Percentiles rank a stretch among this genome's conserved stretches.
These are phyloP conservation scores for Arthrocladium fulminans DNA, from an alignment of 2,329 filamentous ascomycete genomes.

Conservation along the genomic window DNA sequence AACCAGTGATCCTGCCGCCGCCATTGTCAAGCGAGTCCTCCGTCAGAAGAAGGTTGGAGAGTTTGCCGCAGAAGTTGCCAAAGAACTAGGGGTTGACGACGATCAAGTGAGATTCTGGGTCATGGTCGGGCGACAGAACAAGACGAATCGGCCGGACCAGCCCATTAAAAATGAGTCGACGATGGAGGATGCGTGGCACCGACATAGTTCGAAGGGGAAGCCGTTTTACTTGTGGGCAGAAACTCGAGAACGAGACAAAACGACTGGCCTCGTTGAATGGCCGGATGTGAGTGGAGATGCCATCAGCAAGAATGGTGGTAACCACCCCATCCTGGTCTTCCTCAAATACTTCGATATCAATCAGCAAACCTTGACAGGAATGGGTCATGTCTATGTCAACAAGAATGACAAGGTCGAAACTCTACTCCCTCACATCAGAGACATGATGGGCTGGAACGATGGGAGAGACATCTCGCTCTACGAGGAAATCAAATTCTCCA, in stretches of 20 bases:
- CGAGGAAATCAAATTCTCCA: constrained; percentile 96
- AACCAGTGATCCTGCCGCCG: constrained; percentile 57
- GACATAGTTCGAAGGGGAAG: constrained; percentile 59
- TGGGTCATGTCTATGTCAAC: constrained; percentile 77
- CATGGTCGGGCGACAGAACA: constrained; percentile 98
- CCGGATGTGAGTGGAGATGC: constrained; percentile 30
- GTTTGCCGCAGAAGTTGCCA: constrained; percentile 61
- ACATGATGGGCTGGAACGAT: constrained; percentile 77
- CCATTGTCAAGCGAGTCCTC: constrained; percentile 63
- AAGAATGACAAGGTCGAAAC: constrained; percentile 84
- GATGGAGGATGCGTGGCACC: constrained; percentile 62
- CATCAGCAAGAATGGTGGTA: constrained; percentile 24
- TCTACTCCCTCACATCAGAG: constrained; percentile 64
- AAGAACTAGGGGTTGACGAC: constrained; percentile 59
- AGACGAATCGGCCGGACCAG: constrained; percentile 84
- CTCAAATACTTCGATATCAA: constrained; percentile 84
- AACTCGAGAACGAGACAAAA: constrained; percentile 53
- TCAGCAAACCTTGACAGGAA: constrained; percentile 63
- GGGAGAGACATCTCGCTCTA: constrained; percentile 66
- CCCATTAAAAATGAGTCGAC: constrained; percentile 74
- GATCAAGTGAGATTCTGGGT: constrained; percentile 76
- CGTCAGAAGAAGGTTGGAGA: constrained; percentile 68
- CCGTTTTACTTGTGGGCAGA: constrained; percentile 81
- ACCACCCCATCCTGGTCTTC: constrained; percentile 67
- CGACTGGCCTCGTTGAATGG: constrained; percentile 66